Evolutionary conservation across 2,329 filamentous ascomycete genomes (phyloP).

Genomic region (Fusarium pseudonygamai): DNA sequence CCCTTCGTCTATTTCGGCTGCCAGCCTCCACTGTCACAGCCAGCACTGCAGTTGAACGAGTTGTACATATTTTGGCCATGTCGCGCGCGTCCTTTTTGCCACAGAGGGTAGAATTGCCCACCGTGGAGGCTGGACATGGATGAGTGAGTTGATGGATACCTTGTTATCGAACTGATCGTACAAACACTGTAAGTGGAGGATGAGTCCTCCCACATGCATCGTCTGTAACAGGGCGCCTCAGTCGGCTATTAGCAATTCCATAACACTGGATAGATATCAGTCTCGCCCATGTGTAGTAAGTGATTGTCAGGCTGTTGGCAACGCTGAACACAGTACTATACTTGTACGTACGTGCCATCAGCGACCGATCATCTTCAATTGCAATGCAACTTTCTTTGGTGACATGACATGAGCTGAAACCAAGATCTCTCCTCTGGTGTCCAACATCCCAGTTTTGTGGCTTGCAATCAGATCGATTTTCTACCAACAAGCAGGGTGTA

Average conservation of each 20-base stretch:
- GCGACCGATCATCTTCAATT: neutral
- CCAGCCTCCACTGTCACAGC: slow-evolving; percentile 5
- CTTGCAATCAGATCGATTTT: slow-evolving; percentile 16
- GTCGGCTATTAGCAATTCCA: slow-evolving; percentile 4
- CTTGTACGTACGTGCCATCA: neutral
- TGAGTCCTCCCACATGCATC: neutral
- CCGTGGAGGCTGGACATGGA: slow-evolving; percentile 7
- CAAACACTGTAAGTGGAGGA: slow-evolving; percentile 1
- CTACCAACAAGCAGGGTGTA: slow-evolving; percentile 11
- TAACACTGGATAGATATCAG: neutral
- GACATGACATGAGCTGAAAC: slow-evolving; percentile 2
- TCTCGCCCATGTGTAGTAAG: neutral
- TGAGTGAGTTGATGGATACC: neutral
- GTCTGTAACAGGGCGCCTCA: slow-evolving; percentile 4
- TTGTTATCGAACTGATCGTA: neutral
- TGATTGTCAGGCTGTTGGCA: neutral
- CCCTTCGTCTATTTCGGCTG: slow-evolving; percentile 17
- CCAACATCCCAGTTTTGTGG: slow-evolving; percentile 9
- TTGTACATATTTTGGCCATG: neutral
- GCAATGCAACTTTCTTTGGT: neutral
- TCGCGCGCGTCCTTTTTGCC: slow-evolving; percentile 26
- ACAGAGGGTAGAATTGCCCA: slow-evolving; percentile 15
- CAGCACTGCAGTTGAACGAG: neutral
- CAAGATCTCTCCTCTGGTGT: neutral
- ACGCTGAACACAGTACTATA: neutral